A percentile compares a stretch with the other conserved stretches of the same genome.
Conservation (phyloP, 1,139 yeast species). For the Geotrichum restrictum region DNA sequence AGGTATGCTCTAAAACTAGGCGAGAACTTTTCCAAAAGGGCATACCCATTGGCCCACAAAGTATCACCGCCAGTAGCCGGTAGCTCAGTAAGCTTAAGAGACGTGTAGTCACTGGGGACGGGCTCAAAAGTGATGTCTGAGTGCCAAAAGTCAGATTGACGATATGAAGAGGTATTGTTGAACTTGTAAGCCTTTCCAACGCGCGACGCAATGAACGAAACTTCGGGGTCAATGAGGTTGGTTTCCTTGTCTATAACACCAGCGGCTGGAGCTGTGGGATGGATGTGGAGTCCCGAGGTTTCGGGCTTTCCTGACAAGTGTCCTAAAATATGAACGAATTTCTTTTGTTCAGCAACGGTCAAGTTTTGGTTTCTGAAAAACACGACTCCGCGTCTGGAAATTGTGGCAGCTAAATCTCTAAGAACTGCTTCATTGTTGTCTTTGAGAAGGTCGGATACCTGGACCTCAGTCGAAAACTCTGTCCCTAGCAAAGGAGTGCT, state of each 20-base stretch:
- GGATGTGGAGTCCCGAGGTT: slow-evolving; percentile 9
- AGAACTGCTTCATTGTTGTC: background rate
- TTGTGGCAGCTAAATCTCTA: slow-evolving; percentile 55
- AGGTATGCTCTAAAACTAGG: slow-evolving; percentile 44
- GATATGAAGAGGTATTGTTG: background rate
- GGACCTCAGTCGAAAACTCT: slow-evolving; percentile 31
- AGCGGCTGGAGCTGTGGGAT: slow-evolving; percentile 31
- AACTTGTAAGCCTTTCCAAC: slow-evolving; percentile 22
- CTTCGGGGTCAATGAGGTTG: slow-evolving; percentile 23
- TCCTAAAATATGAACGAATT: slow-evolving; percentile 2
- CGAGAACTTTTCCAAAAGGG: slow-evolving; percentile 46
- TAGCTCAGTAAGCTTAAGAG: slow-evolving; percentile 44
- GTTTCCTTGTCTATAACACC: slow-evolving; percentile 27
- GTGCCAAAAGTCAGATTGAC: slow-evolving; percentile 38
- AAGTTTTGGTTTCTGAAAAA: slow-evolving; percentile 57
- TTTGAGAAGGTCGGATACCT: slow-evolving; percentile 45
- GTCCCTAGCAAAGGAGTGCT: slow-evolving; percentile 36
- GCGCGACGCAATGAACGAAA: slow-evolving; percentile 27
- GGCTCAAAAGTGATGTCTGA: slow-evolving; percentile 49
- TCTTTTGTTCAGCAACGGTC: slow-evolving; percentile 1
- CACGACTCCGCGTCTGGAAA: slow-evolving; percentile 64
- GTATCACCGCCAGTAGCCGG: slow-evolving; percentile 50
- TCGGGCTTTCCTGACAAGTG: slow-evolving; percentile 1
- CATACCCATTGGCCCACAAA: slow-evolving; percentile 47
- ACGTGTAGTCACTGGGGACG: slow-evolving; percentile 47